Conservation (phyloP, 2,329 filamentous ascomycete genomes). For the Diaporthe sp. region DNA sequence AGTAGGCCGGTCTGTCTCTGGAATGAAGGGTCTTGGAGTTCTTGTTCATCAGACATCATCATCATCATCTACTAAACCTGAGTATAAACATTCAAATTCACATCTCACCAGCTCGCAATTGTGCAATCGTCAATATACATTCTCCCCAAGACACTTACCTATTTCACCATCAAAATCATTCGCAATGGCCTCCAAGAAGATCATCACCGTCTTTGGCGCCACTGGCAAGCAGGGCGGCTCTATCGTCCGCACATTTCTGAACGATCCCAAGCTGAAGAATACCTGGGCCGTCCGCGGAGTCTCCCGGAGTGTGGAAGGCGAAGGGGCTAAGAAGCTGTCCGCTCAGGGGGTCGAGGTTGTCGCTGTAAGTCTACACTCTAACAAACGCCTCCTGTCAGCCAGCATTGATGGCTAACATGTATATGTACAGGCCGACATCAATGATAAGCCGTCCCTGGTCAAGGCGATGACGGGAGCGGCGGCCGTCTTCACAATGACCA, state of each 20-base stretch:
- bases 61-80: background rate
- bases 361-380: conserved; percentile 49
- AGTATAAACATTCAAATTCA: background rate
- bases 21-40: conserved; percentile 4
- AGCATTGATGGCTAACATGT: background rate
- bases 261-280: conserved; percentile 57
- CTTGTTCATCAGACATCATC: conserved; percentile 30
- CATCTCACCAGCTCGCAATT: background rate
- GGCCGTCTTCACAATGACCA: conserved; percentile 67
- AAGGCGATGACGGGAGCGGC: conserved; percentile 60
- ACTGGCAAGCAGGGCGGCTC: conserved; percentile 74
- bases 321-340: conserved; percentile 59
- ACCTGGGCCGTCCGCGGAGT: conserved; percentile 68
- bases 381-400: no score
- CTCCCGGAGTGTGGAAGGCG: conserved; percentile 63
- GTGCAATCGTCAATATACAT: background rate
- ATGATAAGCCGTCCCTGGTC: conserved; percentile 59
- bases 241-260: conserved; percentile 59
- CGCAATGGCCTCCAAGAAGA: conserved; percentile 50
- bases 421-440: conserved; percentile 60
- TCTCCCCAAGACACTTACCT: background rate
- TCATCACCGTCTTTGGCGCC: conserved; percentile 70
- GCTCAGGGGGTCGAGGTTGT: conserved; percentile 65
- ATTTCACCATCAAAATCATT: background rate
- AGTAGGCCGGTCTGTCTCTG: conserved; percentile 9